A percentile compares a stretch with the other conserved stretches of the same genome.
Conservation (phyloP, 2,329 filamentous ascomycete species). For the Aciculosporium take region DNA sequence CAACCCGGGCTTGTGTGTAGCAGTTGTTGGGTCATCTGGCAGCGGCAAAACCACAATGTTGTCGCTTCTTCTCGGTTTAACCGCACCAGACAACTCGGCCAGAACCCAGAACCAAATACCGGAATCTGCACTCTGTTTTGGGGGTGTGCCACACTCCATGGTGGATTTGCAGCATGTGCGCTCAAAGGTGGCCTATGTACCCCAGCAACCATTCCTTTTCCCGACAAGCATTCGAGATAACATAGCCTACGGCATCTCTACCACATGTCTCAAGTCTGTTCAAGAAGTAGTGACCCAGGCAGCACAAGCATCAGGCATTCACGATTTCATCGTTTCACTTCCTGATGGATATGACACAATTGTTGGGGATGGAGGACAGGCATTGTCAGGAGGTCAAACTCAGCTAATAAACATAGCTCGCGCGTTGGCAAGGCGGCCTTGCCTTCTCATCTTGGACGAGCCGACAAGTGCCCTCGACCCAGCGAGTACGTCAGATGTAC, state of each 20-base stretch:
- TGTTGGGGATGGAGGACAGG: constrained; percentile 62
- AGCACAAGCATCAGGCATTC: constrained; percentile 48
- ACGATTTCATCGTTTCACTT: constrained; percentile 62
- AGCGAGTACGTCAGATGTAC: constrained; percentile 48
- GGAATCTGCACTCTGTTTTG: constrained; percentile 37
- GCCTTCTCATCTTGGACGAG: constrained; percentile 71
- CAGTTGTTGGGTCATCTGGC: constrained; percentile 71
- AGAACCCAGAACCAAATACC: neutral
- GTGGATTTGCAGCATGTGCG: constrained; percentile 49
- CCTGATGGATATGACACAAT: constrained; percentile 45
- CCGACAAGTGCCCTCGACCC: constrained; percentile 70
- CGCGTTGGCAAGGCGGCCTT: constrained; percentile 56
- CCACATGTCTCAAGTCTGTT: constrained; percentile 35
- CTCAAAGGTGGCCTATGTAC: constrained; percentile 49
- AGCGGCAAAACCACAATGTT: constrained; percentile 84
- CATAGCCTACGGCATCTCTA: constrained; percentile 62
- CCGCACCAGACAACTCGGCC: constrained; percentile 25
- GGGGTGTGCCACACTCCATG: constrained; percentile 37
- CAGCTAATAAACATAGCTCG: constrained; percentile 72
- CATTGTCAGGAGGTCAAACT: constrained; percentile 66
- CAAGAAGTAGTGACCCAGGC: constrained; percentile 31
- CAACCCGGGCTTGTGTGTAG: constrained; percentile 48
- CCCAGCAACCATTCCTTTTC: constrained; percentile 63
- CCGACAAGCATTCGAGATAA: constrained; percentile 65
- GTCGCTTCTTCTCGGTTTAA: constrained; percentile 59